Percentiles rank a stretch among this genome's conserved stretches.
phyloP scores from a whole-genome alignment of 140 eudicot species.

The Senecio squalidus region DNA sequence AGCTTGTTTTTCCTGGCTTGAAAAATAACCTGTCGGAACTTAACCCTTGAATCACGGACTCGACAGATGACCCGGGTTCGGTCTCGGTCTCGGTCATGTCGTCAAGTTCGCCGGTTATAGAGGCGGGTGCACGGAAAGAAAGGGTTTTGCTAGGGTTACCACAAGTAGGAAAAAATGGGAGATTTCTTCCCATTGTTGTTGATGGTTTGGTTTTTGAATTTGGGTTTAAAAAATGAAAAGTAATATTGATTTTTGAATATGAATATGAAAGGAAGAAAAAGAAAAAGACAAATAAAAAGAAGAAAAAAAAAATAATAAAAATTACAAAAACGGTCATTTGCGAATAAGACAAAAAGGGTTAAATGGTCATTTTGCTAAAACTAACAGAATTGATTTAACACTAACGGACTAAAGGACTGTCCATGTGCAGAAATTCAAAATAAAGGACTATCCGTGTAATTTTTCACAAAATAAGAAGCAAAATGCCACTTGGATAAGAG shows the following conservation, averaged over 20 bases:
- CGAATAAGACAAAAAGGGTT: no score
- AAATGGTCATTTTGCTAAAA: no score
- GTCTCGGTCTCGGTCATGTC: slow-evolving; percentile 11
- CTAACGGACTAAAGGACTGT: no score
- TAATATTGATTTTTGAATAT: slow-evolving; percentile 25
- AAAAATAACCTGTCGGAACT: slow-evolving; percentile 64
- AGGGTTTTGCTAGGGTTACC: slow-evolving; percentile 61
- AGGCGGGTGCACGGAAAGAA: slow-evolving; percentile 53
- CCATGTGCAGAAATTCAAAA: no score
- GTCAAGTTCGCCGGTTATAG: slow-evolving; percentile 17
- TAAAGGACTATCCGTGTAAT: no score
- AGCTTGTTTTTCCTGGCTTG: slow-evolving; percentile 60
- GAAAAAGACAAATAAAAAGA: no score
- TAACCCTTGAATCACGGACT: slow-evolving; percentile 46
- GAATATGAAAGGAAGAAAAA: slow-evolving; percentile 18
- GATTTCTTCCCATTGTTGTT: slow-evolving; percentile 28
- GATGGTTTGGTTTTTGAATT: slow-evolving; percentile 19
- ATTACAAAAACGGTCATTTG: no score
- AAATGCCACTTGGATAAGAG: no score
- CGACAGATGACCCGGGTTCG: slow-evolving; percentile 27
- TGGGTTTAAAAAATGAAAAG: slow-evolving; percentile 3
- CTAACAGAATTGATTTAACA: no score
- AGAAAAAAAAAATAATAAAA: no score
- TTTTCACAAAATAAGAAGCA: no score
- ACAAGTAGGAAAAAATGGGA: slow-evolving; percentile 46